Evolutionary conservation across 495 filamentous ascomycete species (phyloP), one percentile per base, ranked within the genome.

Genomic region (Aspergillus taichungensis): DNA sequence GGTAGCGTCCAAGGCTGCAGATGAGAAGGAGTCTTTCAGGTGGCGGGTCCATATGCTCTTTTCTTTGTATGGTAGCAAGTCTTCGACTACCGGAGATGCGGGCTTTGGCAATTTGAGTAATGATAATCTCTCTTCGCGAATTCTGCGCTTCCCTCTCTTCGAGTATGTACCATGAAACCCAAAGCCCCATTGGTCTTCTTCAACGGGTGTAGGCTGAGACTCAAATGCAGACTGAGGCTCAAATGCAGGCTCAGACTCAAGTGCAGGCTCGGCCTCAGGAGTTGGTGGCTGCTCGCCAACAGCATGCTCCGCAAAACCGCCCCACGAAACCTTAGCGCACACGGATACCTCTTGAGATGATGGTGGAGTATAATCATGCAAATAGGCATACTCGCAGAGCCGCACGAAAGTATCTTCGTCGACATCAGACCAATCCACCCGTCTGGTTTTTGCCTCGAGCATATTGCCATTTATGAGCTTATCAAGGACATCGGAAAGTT

Each of bases 381-480:
- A 4, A 30, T 64, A 64, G 4, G 54, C 56, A 39, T 47, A 61
- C 56, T 64, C 54, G 45, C 52, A 61, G 10, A 64, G 40, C 30
- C 51, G 51, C 43, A 44, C 6, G 31, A 64, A 64, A 1, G 52
- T 64, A 6, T 53, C 48, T 35, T 45, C 44, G 14, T 59, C 53
- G 29, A 61, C 42, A 31, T 64, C 49, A 10, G 47, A 32, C 60
- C 57, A 59, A 29, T 59, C 53, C 18, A 43, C 45, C 1, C 32
- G 48, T 43, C 54, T 42, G 1, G 30, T 33, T 36, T 49, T 54
- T 7, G 54, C 57, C 33, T 60, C 53, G 0, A 50, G 30, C 57
- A 56, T 59, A 13, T 36, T 27, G 5, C 53, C 53, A 40, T 57
- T 54, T 8, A 59, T 53, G 8, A 61, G 54, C 11, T 13, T 29